phyloP scores from a whole-genome alignment of 331 rosid genomes.

The Quercus tomentella region DNA sequence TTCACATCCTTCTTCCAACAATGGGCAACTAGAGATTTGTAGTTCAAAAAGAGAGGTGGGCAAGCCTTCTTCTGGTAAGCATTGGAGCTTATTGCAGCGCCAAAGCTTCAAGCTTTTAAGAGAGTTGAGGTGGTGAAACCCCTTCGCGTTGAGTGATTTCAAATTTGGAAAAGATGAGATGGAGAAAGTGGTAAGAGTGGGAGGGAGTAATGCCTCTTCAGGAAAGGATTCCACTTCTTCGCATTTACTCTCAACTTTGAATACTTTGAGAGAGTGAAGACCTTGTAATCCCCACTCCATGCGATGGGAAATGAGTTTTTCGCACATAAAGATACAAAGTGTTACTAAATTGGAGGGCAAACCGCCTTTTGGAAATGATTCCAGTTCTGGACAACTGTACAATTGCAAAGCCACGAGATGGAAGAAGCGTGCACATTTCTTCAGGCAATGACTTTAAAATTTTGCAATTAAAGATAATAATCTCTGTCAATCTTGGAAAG shows the following conservation, averaged over 20 bases:
- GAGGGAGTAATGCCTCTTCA: slow-evolving; percentile 24
- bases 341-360: background rate
- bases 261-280: background rate
- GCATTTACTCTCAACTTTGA: background rate
- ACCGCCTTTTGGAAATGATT: background rate
- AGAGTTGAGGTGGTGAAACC: slow-evolving; percentile 22
- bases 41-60: slow-evolving; percentile 3
- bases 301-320: background rate
- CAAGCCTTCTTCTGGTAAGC: slow-evolving; percentile 15
- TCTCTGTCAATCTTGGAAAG: background rate
- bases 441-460: slow-evolving; percentile 1
- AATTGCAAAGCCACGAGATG: background rate
- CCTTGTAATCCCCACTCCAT: background rate
- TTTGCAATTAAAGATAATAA: fast-evolving
- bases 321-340: background rate
- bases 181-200: background rate
- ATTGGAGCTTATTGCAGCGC: background rate
- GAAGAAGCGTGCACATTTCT: background rate
- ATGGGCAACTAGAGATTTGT: background rate
- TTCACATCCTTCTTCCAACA: background rate
- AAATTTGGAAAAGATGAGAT: background rate
- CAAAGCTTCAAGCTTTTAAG: background rate
- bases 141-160: background rate
- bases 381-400: background rate
- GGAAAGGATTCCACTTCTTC: slow-evolving; percentile 29